A percentile compares a stretch with the other conserved stretches of the same genome.
phyloP scores from a whole-genome alignment of 345 rosid species.

The Gossypium ekmanianum region DNA sequence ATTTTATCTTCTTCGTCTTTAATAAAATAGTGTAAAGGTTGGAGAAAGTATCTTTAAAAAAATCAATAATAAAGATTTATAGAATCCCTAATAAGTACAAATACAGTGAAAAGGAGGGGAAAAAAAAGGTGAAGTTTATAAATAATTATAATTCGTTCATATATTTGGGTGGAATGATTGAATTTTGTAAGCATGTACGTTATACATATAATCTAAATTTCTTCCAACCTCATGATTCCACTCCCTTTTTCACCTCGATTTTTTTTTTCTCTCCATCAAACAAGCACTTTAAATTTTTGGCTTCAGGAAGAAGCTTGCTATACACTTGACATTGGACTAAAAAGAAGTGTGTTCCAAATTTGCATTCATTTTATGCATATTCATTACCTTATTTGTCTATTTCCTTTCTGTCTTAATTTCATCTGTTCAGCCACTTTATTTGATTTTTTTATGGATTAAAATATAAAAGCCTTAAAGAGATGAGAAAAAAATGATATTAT shows the following conservation, averaged over 20 bases:
- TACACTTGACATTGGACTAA: not conserved
- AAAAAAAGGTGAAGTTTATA: not conserved
- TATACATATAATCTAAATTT: not conserved
- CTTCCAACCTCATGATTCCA: conserved; percentile 10
- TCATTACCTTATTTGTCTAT: not conserved
- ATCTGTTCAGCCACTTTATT: not conserved
- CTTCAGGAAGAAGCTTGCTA: not conserved
- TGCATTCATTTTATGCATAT: not conserved
- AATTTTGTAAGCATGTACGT: not conserved
- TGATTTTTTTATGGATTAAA: not conserved
- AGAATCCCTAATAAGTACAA: not conserved
- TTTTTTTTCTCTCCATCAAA: not conserved
- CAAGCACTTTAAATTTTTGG: not conserved
- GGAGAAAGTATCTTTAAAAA: not conserved
- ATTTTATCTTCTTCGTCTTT: not conserved
- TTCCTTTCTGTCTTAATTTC: not conserved
- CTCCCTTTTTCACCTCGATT: not conserved
- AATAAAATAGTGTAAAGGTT: no score
- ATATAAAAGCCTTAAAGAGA: no score
- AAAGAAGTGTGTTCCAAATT: not conserved
- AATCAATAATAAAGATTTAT: not conserved
- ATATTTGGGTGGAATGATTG: not conserved
- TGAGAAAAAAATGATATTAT: no score
- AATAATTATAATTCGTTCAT: not conserved
- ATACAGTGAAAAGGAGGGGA: not conserved